Evolutionary conservation across 208 protist genomes (phyloP), one percentile per base, ranked within the genome.

Genomic region (Wallacemonas rigidus): DNA sequence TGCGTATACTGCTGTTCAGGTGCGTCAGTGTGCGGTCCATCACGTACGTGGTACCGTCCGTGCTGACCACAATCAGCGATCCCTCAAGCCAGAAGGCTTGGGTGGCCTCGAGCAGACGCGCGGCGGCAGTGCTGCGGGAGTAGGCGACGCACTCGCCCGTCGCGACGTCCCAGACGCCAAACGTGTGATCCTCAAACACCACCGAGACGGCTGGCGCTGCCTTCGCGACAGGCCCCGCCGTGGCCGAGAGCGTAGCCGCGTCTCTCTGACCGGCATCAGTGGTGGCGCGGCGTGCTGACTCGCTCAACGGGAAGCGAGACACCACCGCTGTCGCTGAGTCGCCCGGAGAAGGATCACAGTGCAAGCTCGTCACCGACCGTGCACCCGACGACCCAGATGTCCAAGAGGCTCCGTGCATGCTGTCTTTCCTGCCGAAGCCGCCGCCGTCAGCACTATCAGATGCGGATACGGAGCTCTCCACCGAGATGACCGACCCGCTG

Each of bases 1-100:
- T 82, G 44, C 57, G 71, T 2, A 92, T 72, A 71, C 77, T 85
- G 76, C 90, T 92, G 73, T 95, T 95, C 54, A 86, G 72, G 39
- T 69, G 79, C 15, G 72, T 70, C 47, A 95, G 73, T 9, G 62
- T 80, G 3, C 63, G 71, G 69, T 93, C 87, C 54, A 89, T 57
- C 15, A 95, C 60, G 54, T 81, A 80, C 51, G 93, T 72, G 60
- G 76, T 77, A 41, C 91, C 88, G 71, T 80, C 77, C 2, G 67
- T 69, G 41, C 81, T 82, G 15, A 91, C 78, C 35, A 91, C 77
- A 69, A 83, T 71, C 40, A 95, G 75, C 47, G 75, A 79, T 71
- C 81, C 80, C 12, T 63, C 75, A 35, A 91, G n/a, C 75, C 75
- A 84, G 56, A 81, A 69, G 41, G 64, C 86, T 35, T 68, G 55